These are phyloP conservation scores for Backusella parvicylindrica DNA, from an alignment of 192 early-diverging fungal species.

Conservation along the genomic window DNA sequence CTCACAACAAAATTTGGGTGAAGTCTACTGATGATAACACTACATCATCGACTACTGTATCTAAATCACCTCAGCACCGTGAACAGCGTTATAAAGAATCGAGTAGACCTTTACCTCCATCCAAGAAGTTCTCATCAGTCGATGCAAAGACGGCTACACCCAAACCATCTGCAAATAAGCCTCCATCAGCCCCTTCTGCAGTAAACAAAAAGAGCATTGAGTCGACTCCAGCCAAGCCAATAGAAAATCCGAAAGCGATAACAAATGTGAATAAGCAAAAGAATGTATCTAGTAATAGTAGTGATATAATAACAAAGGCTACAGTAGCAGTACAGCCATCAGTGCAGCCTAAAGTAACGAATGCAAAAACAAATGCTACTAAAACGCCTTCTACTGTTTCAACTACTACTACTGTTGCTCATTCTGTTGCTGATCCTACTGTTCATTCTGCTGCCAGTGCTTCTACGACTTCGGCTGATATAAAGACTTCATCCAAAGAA, in stretches of 20 bases:
- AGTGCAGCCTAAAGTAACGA: background rate
- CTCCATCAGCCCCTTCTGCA: background rate
- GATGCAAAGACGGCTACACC: background rate
- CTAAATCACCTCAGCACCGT: background rate
- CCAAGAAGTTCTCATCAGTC: background rate
- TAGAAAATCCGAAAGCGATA: background rate
- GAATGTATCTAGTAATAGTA: background rate
- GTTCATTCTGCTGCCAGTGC: background rate
- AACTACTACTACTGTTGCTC: background rate
- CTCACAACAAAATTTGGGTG: background rate
- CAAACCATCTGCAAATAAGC: background rate
- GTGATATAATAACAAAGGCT: background rate
- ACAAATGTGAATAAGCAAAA: background rate
- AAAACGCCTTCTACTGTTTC: background rate
- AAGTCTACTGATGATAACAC: background rate
- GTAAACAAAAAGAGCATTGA: background rate
- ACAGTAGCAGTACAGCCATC: background rate
- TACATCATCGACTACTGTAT: background rate
- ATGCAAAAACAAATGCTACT: background rate
- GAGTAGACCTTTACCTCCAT: background rate
- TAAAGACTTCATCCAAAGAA: background rate
- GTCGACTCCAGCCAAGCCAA: background rate
- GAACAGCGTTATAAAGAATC: background rate
- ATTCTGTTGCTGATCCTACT: background rate
- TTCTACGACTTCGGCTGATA: background rate